Conservation (phyloP, 2,329 filamentous ascomycete genomes). For the Penicillium hesseltinei region DNA sequence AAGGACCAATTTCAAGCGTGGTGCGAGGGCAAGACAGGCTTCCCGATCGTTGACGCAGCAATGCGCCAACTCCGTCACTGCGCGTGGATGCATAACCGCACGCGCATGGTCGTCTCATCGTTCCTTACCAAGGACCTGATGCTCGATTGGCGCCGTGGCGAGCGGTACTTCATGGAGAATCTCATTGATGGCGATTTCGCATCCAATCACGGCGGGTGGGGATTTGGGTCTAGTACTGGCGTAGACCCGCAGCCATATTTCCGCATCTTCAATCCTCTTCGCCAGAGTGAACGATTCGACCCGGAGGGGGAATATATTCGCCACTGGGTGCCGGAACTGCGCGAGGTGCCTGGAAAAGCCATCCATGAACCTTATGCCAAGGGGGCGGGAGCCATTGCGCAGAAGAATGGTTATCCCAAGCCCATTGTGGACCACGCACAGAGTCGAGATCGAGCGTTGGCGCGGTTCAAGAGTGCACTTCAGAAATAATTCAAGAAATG, state of each 20-base stretch:
- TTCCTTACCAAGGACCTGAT: conserved; percentile 79
- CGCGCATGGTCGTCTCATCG: conserved; percentile 78
- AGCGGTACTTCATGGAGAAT: conserved; percentile 78
- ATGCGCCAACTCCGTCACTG: conserved; percentile 72
- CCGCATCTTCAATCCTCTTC: conserved; percentile 79
- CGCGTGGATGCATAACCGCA: conserved; percentile 82
- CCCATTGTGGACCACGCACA: conserved; percentile 73
- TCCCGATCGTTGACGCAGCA: conserved; percentile 79
- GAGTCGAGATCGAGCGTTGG: conserved; percentile 65
- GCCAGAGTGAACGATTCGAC: conserved; percentile 87
- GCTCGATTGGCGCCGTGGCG: conserved; percentile 79
- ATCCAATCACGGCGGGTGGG: conserved; percentile 72
- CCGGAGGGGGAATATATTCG: conserved; percentile 74
- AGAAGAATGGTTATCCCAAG: conserved; percentile 69
- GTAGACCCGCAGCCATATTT: conserved; percentile 90
- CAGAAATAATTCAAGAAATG: conserved; percentile 13
- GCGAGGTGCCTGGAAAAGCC: conserved; percentile 60
- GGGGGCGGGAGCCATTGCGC: conserved; percentile 58
- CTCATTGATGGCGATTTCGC: conserved; percentile 78
- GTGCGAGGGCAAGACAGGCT: conserved; percentile 72
- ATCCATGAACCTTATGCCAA: conserved; percentile 79
- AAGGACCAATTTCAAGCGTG: conserved; percentile 67
- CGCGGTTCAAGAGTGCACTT: conserved; percentile 64
- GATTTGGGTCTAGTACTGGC: conserved; percentile 64
- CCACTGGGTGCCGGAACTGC: conserved; percentile 76